These are phyloP conservation scores for Biscogniauxia marginata DNA, from an alignment of 2,329 filamentous ascomycete species.

Conservation along the genomic window DNA sequence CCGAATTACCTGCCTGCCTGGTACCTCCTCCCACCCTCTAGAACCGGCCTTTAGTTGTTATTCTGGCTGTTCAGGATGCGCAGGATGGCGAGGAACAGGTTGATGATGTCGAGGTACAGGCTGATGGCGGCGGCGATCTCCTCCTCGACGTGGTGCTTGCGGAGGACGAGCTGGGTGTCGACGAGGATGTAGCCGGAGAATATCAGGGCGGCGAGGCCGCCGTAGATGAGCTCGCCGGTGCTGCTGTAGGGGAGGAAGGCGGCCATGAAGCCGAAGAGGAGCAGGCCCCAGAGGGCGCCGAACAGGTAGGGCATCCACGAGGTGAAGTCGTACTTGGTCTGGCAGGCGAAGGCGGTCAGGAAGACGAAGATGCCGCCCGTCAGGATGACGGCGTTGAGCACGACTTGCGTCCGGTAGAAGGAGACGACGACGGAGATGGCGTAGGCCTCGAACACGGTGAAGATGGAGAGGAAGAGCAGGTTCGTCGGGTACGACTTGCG, in stretches of 20 bases:
- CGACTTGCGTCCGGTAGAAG: conserved; percentile 80
- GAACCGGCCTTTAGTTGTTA: conserved; percentile 70
- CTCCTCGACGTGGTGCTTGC: conserved; percentile 96
- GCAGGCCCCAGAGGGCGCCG: conserved; percentile 81
- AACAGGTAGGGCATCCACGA: conserved; percentile 96
- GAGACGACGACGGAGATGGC: conserved; percentile 88
- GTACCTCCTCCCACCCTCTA: not conserved
- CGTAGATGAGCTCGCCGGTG: conserved; percentile 82
- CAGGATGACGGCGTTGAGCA: conserved; percentile 85
- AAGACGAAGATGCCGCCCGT: conserved; percentile 81
- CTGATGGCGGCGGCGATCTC: conserved; percentile 95
- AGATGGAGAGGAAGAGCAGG: conserved; percentile 84
- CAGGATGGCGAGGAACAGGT: conserved; percentile 93
- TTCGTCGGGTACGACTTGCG: conserved; percentile 94
- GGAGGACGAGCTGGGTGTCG: conserved; percentile 92
- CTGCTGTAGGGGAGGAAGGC: conserved; percentile 83
- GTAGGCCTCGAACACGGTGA: conserved; percentile 92
- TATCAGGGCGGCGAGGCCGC: conserved; percentile 76
- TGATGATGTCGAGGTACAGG: conserved; percentile 94
- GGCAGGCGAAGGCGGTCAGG: conserved; percentile 86
- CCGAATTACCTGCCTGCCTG: not conserved
- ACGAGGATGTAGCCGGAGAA: conserved; percentile 95
- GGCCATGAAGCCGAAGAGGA: conserved; percentile 91
- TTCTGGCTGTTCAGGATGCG: conserved; percentile 94
- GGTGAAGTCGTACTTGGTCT: conserved; percentile 98